Evolutionary conservation across 2,329 filamentous ascomycete genomes (phyloP).

Genomic region (Dothideomycetidae sp.): DNA sequence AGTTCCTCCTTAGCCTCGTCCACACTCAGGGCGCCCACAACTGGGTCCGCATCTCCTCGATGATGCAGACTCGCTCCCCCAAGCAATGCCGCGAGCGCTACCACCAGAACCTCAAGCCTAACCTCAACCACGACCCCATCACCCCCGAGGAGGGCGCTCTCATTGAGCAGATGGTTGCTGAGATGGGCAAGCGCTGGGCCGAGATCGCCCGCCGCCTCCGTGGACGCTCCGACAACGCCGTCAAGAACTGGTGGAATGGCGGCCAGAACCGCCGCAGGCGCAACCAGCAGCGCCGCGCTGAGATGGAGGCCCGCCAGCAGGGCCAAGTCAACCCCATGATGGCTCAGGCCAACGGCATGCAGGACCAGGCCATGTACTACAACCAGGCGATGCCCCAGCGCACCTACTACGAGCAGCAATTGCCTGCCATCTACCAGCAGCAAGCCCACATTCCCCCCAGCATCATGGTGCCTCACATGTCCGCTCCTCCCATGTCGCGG

Average conservation of each 20-base stretch:
- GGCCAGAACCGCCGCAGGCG: conserved; percentile 64
- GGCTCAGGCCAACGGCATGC: conserved; percentile 16
- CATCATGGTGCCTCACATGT: conserved; percentile 19
- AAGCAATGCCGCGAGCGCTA: conserved; percentile 94
- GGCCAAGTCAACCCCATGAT: conserved; percentile 14
- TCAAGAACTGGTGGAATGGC: conserved; percentile 98
- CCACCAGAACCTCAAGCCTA: conserved; percentile 82
- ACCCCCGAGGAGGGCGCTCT: conserved; percentile 57
- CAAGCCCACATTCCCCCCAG: conserved; percentile 19
- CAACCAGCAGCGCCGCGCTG: conserved; percentile 21
- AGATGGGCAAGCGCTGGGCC: conserved; percentile 80
- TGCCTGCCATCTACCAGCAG: conserved; percentile 13
- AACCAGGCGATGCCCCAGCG: conserved; percentile 11
- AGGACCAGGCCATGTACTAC: conserved; percentile 14
- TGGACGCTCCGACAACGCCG: conserved; percentile 82
- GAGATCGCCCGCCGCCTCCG: conserved; percentile 73
- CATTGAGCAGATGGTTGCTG: conserved; percentile 63
- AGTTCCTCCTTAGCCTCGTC: conserved; percentile 55
- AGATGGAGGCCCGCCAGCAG: conserved; percentile 19
- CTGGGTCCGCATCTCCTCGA: conserved; percentile 75
- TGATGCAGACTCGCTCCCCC: conserved; percentile 63
- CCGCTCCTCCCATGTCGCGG: conserved; percentile 16
- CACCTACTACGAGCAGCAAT: conserved; percentile 13
- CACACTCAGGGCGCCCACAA: conserved; percentile 60
- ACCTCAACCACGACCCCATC: conserved; percentile 65